phyloP scores from a whole-genome alignment of 2,329 filamentous ascomycete species.

The Aspergillus fumigatiaffinis region DNA sequence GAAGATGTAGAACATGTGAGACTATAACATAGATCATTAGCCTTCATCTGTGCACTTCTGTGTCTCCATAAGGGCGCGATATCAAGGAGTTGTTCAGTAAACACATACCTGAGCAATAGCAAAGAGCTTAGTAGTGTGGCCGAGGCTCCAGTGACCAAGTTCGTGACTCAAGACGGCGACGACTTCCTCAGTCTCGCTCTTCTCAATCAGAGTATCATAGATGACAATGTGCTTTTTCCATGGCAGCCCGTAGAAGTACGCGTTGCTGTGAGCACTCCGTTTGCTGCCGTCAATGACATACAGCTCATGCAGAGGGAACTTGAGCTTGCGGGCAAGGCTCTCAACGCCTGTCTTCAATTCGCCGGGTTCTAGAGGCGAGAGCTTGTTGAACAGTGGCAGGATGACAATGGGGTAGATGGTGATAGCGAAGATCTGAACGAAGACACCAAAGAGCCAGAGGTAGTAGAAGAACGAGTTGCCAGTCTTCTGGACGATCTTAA shows the following conservation, averaged over 20 bases:
- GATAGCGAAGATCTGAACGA: slow-evolving; percentile 88
- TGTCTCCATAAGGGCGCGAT: not conserved
- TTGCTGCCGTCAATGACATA: slow-evolving; percentile 94
- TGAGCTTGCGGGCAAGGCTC: slow-evolving; percentile 71
- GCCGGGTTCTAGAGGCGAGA: slow-evolving; percentile 85
- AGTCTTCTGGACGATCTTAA: slow-evolving; percentile 90
- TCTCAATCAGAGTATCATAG: slow-evolving; percentile 95
- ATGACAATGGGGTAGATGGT: slow-evolving; percentile 95
- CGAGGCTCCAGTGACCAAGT: slow-evolving; percentile 93
- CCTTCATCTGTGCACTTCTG: not conserved
- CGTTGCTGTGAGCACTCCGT: slow-evolving; percentile 82
- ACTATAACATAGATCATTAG: slow-evolving; percentile 44
- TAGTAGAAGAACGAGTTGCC: slow-evolving; percentile 97
- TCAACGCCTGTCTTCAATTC: slow-evolving; percentile 86
- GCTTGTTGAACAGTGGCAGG: slow-evolving; percentile 95
- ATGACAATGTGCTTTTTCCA: slow-evolving; percentile 99
- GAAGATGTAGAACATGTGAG: slow-evolving; percentile 95
- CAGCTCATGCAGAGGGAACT: slow-evolving; percentile 88
- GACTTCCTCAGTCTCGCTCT: slow-evolving; percentile 87
- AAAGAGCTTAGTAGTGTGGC: slow-evolving; percentile 89
- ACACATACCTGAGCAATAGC: slow-evolving; percentile 70
- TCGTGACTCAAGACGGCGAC: slow-evolving; percentile 94
- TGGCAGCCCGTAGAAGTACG: slow-evolving; percentile 93
- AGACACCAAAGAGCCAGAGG: slow-evolving; percentile 87
- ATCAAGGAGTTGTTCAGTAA: not conserved